These are phyloP conservation scores for Acidomyces sp. DNA, from an alignment of 495 filamentous ascomycete species.

Conservation along the genomic window DNA sequence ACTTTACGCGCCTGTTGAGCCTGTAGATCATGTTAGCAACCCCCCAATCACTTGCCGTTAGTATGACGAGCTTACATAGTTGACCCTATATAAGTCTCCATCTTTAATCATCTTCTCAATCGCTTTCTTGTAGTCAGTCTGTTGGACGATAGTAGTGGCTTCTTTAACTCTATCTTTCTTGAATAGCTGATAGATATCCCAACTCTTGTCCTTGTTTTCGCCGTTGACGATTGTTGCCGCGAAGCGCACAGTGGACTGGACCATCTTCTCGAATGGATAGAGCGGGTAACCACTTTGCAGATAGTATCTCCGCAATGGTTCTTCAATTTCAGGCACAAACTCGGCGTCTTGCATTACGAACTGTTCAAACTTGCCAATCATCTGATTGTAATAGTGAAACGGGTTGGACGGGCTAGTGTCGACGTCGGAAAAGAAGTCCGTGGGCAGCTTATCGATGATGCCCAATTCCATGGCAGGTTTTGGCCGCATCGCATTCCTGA, in stretches of 20 bases:
- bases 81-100: conserved; percentile 74
- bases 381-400: conserved; percentile 57
- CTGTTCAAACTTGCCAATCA: conserved; percentile 54
- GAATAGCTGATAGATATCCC: conserved; percentile 71
- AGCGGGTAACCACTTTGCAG: conserved; percentile 77
- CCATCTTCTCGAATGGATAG: conserved; percentile 77
- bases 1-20: conserved; percentile 41
- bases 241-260: conserved; percentile 61
- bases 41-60: neutral
- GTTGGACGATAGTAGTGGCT: conserved; percentile 68
- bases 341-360: conserved; percentile 66
- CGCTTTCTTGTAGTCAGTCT: conserved; percentile 74
- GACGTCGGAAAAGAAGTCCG: conserved; percentile 66
- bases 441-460: conserved; percentile 60
- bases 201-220: conserved; percentile 82
- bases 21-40: conserved; percentile 2
- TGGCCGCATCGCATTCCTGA: conserved; percentile 49
- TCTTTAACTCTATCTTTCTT: conserved; percentile 66
- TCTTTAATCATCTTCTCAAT: conserved; percentile 80
- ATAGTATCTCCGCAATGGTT: conserved; percentile 78
- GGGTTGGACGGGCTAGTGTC: too few species aligned
- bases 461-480: conserved; percentile 74
- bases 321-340: conserved; percentile 58
- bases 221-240: conserved; percentile 58
- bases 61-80: conserved; percentile 50